These are phyloP conservation scores for Hortiboletus flavorubellus DNA, from an alignment of 768 basidiomycete genomes.

Conservation along the genomic window DNA sequence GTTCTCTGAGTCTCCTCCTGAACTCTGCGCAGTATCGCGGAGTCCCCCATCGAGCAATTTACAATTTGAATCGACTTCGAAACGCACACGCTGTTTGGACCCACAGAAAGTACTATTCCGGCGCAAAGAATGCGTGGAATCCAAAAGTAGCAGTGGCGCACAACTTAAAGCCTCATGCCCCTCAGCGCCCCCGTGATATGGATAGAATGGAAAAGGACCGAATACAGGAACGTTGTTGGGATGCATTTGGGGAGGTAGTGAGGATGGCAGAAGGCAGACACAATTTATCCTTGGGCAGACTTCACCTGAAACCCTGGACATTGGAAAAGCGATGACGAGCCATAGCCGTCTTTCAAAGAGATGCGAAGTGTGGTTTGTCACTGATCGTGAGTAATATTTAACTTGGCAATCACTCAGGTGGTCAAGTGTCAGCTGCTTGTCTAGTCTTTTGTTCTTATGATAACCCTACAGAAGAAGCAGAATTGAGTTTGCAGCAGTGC, in stretches of 20 bases:
- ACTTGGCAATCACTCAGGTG: neutral
- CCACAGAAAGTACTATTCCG: conserved; percentile 18
- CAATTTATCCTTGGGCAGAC: conserved; percentile 48
- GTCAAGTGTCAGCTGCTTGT: neutral
- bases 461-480: neutral
- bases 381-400: conserved; percentile 6
- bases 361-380: neutral
- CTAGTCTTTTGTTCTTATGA: neutral
- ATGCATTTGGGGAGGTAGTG: conserved; percentile 50
- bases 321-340: conserved; percentile 7
- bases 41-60: conserved; percentile 54
- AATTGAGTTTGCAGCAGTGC: neutral
- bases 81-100: conserved; percentile 25
- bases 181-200: conserved; percentile 11
- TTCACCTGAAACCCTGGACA: conserved; percentile 30
- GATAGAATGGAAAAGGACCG: conserved; percentile 24
- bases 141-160: conserved; percentile 32
- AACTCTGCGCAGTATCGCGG: conserved; percentile 63
- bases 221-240: conserved; percentile 40
- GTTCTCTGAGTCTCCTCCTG: conserved; percentile 58
- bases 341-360: neutral
- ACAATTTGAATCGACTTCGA: conserved; percentile 45
- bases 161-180: conserved; percentile 13
- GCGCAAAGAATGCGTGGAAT: conserved; percentile 36
- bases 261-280: conserved; percentile 58